Evolutionary conservation across 129 eudicot genomes (phyloP), one percentile per base, ranked within the genome.

Genomic region (Daucus carota): DNA sequence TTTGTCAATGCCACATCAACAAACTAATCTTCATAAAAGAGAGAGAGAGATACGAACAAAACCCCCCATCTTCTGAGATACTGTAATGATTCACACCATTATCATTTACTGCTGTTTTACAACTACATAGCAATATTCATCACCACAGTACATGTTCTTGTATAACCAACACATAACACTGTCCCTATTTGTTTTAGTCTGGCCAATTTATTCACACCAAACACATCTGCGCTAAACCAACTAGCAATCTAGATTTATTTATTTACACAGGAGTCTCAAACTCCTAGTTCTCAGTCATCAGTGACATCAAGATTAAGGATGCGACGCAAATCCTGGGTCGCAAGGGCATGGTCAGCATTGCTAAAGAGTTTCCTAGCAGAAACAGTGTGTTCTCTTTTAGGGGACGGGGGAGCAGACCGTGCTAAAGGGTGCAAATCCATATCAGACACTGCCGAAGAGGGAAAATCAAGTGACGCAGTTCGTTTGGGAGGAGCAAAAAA

Each of bases 321-420:
- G 87, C 99, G 97, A 81, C 99, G 93, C 52, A 83, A 89, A 32
- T 91, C 88, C 89, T 89, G 80, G 3, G 99, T 94, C 76, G 96
- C 99, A 80, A 82, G 46, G 32, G 57, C n/a, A 26, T 42, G 86
- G 82, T 91, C 99, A 81, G 87, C 90, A 74, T 81, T 65, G 79
- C 62, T 75, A 77, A 86, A 83, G 67, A 83, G 20, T 32, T 80
- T 84, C 52, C 70, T 76, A 28, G 84, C 78, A 29, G 83, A 76
- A 65, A 76, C 31, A 75, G 72, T 78, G 40, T 59, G 83, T 36
- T 84, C 93, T 76, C 92, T 84, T 5, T 89, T 86, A 15, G 99
- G 99, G 42, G 99, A 91, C 75, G 93, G 82, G 4, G 99, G 99
- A 10, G 99, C 97, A 75, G 99, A 94, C 74, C 92, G 92, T n/a